phyloP scores from a whole-genome alignment of 768 basidiomycete species.

The Tubosaeta sp. region DNA sequence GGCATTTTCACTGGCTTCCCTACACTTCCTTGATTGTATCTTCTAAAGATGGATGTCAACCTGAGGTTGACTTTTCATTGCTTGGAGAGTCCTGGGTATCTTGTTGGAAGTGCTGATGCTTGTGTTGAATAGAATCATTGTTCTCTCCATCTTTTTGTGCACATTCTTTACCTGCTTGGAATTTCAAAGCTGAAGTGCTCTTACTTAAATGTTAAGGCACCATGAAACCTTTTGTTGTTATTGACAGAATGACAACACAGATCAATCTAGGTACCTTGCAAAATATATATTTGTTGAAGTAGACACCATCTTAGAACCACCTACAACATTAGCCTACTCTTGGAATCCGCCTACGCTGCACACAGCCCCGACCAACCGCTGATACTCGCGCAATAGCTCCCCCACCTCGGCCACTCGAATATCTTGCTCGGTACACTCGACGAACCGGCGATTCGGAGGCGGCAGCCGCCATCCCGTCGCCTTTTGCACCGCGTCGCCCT shows the following conservation, averaged over 20 bases:
- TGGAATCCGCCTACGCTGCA: slow-evolving; percentile 46
- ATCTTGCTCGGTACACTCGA: slow-evolving; percentile 72
- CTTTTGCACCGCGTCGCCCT: slow-evolving; percentile 28
- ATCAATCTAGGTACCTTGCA: too few relatives aligned
- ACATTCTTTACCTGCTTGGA: too few relatives aligned
- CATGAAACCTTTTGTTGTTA: too few relatives aligned
- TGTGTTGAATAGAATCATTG: neutral
- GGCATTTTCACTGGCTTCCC: neutral
- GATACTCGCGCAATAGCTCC: slow-evolving; percentile 78
- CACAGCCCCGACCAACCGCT: slow-evolving; percentile 67
- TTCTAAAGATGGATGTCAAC: neutral
- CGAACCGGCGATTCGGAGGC: slow-evolving; percentile 65
- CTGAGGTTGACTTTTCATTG: neutral
- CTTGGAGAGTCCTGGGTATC: neutral
- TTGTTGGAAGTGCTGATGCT: neutral
- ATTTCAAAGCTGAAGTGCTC: too few relatives aligned
- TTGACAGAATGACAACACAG: too few relatives aligned
- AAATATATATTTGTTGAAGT: too few relatives aligned
- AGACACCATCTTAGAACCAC: too few relatives aligned
- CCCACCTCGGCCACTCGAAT: slow-evolving; percentile 76
- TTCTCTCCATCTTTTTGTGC: too few relatives aligned
- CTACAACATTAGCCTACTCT: slow-evolving; percentile 7
- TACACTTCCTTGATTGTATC: neutral
- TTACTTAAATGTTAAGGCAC: too few relatives aligned
- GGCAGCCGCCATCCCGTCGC: slow-evolving; percentile 43